These are phyloP conservation scores for Cymbopogon flexuosus DNA, from an alignment of 202 grass and related monocot genomes.

Conservation along the genomic window DNA sequence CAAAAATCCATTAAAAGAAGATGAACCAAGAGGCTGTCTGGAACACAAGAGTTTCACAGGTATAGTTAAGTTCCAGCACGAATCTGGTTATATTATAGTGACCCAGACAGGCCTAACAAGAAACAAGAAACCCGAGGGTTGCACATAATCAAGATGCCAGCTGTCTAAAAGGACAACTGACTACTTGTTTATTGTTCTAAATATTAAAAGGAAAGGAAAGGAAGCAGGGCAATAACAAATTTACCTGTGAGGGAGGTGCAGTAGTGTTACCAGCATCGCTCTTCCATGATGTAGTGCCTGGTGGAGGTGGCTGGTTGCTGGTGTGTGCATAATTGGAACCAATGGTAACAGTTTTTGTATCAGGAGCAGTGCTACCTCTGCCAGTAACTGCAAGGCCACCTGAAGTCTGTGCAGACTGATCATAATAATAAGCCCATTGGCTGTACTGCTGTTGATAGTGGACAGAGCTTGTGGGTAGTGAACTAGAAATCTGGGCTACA, in stretches of 20 bases:
- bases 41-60: neutral
- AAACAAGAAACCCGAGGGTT: neutral
- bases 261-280: constrained; percentile 34
- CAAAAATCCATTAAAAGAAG: neutral
- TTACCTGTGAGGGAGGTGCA: constrained; percentile 57
- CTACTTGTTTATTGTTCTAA: neutral
- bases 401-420: constrained; percentile 40
- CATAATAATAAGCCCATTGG: constrained; percentile 65
- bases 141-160: neutral
- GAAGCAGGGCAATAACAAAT: neutral
- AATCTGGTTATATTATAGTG: neutral
- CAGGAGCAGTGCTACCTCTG: constrained; percentile 20
- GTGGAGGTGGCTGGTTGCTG: constrained; percentile 71
- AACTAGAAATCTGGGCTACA: constrained; percentile 48
- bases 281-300: constrained; percentile 73
- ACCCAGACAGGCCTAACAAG: neutral
- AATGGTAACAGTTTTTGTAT: constrained; percentile 13
- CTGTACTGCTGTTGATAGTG: constrained; percentile 62
- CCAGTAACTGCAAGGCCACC: constrained; percentile 38
- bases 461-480: constrained; percentile 46
- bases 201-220: neutral
- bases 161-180: neutral
- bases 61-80: neutral
- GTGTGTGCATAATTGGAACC: constrained; percentile 48
- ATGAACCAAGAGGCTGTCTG: neutral